Evolutionary conservation across 164 flowering plant genomes (phyloP), one percentile per base, ranked within the genome.

Genomic region (Aristolochia contorta): DNA sequence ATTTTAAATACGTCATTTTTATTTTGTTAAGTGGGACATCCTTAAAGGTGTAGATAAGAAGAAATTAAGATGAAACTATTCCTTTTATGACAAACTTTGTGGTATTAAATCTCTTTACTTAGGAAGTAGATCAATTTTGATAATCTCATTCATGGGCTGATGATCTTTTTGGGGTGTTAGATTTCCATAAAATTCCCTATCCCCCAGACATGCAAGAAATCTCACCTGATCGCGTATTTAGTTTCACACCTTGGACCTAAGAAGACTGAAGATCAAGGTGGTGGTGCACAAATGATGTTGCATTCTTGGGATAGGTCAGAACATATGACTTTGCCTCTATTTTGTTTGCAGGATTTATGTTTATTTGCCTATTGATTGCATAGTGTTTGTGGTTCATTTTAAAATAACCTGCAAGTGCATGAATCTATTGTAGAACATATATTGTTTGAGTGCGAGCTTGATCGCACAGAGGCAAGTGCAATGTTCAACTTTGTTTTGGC

Each of bases 301-400:
- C 81, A 89, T 61, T 87, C 96, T 59, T 93, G 97, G 99, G 85
- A 85, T 78, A 90, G 91, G 99, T 89, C 22, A 18, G 12, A 30
- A 22, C 4, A 23, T 12, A 23, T 24, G 16, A 15, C 10, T 24
- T 54, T 50, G 20, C 54, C 12, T 23, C 7, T 54, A 15, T 54
- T 14, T 2, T 54, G 5, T 23, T 12, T 54, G 15, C 30, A 27
- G 2, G 5, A 5, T n/a, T n/a, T 27, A 27, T 27, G 30, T 27
- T 27, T 27, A 27, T 27, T 27, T 27, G 30, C 30, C 30, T 27
- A 27, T 27, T 27, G 30, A 27, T 27, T 27, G 30, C 30, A 27
- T 27, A 27, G 5, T 27, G 5, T 27, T 5, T 27, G 30, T 27
- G 2, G 3, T 2, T 27, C 30, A 2, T 27, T 27, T 5, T 27